phyloP scores from a whole-genome alignment of 2,329 filamentous ascomycete species.

The Dactylellina leptospora region DNA sequence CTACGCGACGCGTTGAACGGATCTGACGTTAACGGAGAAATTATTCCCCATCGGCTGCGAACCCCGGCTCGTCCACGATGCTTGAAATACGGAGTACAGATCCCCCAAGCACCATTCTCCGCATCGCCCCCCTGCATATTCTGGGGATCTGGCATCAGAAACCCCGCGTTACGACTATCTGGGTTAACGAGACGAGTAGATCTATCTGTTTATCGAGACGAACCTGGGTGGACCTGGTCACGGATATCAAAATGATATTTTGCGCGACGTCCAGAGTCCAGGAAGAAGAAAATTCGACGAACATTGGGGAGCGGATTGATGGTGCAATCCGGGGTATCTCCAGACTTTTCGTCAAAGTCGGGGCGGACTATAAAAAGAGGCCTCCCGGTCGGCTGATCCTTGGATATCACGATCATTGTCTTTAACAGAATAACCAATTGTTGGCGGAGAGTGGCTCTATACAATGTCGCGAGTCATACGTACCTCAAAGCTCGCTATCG shows the following conservation, averaged over 20 bases:
- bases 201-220: constrained; percentile 17
- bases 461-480: not conserved
- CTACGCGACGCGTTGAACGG: not conserved
- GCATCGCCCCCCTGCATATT: constrained; percentile 19
- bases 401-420: not conserved
- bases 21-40: constrained; percentile 22
- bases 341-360: no score
- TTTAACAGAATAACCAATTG: not conserved
- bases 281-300: no score
- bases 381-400: not conserved
- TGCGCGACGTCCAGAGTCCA: no score
- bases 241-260: constrained; percentile 9
- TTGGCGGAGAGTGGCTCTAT: not conserved
- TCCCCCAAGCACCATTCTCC: constrained; percentile 5
- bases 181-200: constrained; percentile 30
- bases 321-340: no score
- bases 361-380: not conserved
- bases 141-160: constrained; percentile 13
- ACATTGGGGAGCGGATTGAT: no score
- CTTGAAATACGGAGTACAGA: constrained; percentile 1
- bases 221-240: not conserved
- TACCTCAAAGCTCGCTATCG: not conserved
- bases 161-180: not conserved
- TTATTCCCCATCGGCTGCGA: constrained; percentile 37
- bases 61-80: constrained; percentile 11